Base-by-base conservation (phyloP, 225 moss, liverwort and hornwort genomes). In the Thuidium tamariscinum region DNA sequence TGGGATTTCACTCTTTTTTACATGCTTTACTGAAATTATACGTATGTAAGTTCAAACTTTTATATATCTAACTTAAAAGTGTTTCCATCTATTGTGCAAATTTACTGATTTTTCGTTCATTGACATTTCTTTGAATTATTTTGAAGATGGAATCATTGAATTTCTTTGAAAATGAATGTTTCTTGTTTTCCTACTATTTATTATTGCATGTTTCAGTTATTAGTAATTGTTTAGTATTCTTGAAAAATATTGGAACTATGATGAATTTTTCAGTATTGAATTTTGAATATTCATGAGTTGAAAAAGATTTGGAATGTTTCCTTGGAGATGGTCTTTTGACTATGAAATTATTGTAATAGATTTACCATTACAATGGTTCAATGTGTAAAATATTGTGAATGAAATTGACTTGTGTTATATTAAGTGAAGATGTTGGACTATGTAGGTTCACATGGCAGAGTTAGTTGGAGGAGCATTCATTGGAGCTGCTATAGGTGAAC, bases 201-300 rank as follows among this genome's bases (percentile, higher is more conserved):
- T n/a, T n/a, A n/a, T n/a, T n/a, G 2, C 23, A 4, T 39, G 7
- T 67, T 67, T 67, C 23, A 13, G 7, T 39, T 23, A 68, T 39
- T 67, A 2, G 7, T 7, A 12, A 20, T 67, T 22, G 6, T 13
- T 21, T 5, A 21, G 1, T 11, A 19, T 6, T 66, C 7, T 67
- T 37, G 23, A 37, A 2, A 7, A 39, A 13, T 39, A 23, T 7
- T 22, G 13, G 23, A 36, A 4, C 23, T 7, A 4, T 39, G 2
- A 23, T 39, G 23, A 22, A 7, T 4, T 6, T n/a, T 19, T 10
- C 0, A 65, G 1, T 0, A n/a, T 2, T 19, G 1, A n/a, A 5
- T 23, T 13, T 68, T 2, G 1, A 23, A n/a, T n/a, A 9, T 32
- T 37, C 13, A 22, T 21, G 0, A 0, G 11, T 1, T 36, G 11